Conservation (phyloP, 148 eudicot genomes). For the Spergularia bocconei region DNA sequence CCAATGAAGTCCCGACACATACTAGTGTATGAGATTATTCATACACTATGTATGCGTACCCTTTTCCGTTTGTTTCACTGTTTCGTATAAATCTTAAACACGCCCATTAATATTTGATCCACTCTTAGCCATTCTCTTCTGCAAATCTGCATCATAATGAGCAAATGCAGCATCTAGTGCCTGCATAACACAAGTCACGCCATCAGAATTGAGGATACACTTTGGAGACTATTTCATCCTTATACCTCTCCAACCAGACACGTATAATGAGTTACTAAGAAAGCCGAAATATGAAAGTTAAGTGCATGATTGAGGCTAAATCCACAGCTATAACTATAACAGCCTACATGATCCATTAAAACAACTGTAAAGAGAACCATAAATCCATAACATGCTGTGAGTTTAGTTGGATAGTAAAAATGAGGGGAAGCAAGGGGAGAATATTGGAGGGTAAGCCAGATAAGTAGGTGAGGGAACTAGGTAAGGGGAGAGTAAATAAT, state of each 20-base stretch:
- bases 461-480: background rate
- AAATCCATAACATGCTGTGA: background rate
- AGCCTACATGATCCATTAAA: too few species aligned
- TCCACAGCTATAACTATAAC: too few species aligned
- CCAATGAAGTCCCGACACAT: too few species aligned
- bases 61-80: background rate
- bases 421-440: background rate
- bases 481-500: too few species aligned
- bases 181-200: constrained; percentile 35
- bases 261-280: background rate
- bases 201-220: background rate
- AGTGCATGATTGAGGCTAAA: too few species aligned
- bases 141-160: constrained; percentile 73
- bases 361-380: too few species aligned
- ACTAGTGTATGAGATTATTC: too few species aligned
- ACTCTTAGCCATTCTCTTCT: constrained; percentile 59
- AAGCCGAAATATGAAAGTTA: background rate
- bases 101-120: constrained; percentile 56
- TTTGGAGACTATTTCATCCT: background rate
- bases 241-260: background rate
- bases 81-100: constrained; percentile 23
- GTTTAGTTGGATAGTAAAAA: background rate
- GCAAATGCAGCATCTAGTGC: constrained; percentile 93
- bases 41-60: too few species aligned
- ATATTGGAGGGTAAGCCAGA: background rate